A percentile compares a stretch with the other conserved stretches of the same genome.
These are phyloP conservation scores for Pleurotus tuber-regium DNA, from an alignment of 768 basidiomycete genomes.

Conservation along the genomic window DNA sequence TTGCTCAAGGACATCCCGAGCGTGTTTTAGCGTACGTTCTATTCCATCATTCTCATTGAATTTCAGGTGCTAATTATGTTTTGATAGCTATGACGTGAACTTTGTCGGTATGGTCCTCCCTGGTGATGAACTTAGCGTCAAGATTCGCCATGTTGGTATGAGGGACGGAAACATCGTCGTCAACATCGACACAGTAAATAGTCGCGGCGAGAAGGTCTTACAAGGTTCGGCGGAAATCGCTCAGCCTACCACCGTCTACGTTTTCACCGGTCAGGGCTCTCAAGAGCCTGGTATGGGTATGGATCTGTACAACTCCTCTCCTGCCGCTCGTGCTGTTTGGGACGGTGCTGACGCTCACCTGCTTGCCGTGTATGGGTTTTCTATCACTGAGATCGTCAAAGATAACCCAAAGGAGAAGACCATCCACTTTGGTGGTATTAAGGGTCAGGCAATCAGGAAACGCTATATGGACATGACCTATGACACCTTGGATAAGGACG, in stretches of 20 bases:
- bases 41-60: constrained; percentile 2
- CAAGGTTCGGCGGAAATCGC: constrained; percentile 91
- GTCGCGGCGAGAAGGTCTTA: constrained; percentile 86
- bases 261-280: constrained; percentile 98
- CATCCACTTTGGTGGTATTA: constrained; percentile 98
- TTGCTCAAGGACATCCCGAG: constrained; percentile 89
- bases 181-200: constrained; percentile 82
- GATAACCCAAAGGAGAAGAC: constrained; percentile 98
- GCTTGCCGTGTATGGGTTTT: constrained; percentile 95
- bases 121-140: constrained; percentile 81
- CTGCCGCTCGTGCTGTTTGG: constrained; percentile 96
- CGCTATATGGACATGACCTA: constrained; percentile 99
- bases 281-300: constrained; percentile 99
- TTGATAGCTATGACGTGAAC: constrained; percentile 83
- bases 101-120: constrained; percentile 98
- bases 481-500: constrained; percentile 95
- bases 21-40: constrained; percentile 79
- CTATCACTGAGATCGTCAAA: constrained; percentile 98
- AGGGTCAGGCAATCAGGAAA: constrained; percentile 96
- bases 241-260: constrained; percentile 90
- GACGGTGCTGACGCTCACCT: constrained; percentile 94
- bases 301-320: constrained; percentile 92
- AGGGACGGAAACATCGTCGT: constrained; percentile 91
- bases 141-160: constrained; percentile 89
- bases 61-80: constrained; percentile 10